These are phyloP conservation scores for Colletotrichum truncatum DNA, from an alignment of 2,329 filamentous ascomycete species.

Conservation along the genomic window DNA sequence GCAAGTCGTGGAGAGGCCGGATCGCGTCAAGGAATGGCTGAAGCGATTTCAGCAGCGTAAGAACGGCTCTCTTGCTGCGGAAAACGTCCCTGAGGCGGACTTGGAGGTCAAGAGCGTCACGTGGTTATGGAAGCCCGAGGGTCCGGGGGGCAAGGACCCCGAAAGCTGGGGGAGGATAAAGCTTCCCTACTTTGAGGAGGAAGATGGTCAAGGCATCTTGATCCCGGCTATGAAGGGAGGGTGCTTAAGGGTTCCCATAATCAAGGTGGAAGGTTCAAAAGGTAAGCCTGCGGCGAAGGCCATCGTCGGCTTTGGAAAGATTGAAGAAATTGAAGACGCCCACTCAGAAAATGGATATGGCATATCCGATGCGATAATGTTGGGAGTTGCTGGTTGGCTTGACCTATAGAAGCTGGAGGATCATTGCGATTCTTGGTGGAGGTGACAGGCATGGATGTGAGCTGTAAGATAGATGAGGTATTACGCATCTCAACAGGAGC, in stretches of 20 bases:
- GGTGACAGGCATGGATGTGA: too few species aligned
- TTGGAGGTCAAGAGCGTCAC: not conserved
- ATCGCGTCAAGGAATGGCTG: not conserved
- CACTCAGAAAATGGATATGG: not conserved
- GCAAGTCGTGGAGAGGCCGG: conserved; percentile 31
- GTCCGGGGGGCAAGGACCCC: not conserved
- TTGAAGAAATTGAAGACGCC: not conserved
- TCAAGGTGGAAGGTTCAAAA: conserved; percentile 27
- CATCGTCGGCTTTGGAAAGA: not conserved
- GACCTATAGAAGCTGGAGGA: too few species aligned
- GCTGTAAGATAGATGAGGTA: too few species aligned
- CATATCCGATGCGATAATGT: not conserved
- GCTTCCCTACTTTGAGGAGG: not conserved
- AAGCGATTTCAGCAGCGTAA: not conserved
- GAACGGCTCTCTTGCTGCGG: not conserved
- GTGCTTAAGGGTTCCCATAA: conserved; percentile 10
- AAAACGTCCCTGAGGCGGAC: not conserved
- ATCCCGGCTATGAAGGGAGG: not conserved
- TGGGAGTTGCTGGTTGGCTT: not conserved
- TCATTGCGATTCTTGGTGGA: too few species aligned
- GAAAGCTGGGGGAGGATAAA: not conserved
- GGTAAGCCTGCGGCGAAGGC: conserved; percentile 9
- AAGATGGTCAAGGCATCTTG: conserved; percentile 13
- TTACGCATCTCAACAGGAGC: too few species aligned
- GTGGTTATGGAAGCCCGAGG: conserved; percentile 1